Evolutionary conservation across 495 filamentous ascomycete genomes (phyloP).

Genomic region (Lasiosphaeriaceae sp.): DNA sequence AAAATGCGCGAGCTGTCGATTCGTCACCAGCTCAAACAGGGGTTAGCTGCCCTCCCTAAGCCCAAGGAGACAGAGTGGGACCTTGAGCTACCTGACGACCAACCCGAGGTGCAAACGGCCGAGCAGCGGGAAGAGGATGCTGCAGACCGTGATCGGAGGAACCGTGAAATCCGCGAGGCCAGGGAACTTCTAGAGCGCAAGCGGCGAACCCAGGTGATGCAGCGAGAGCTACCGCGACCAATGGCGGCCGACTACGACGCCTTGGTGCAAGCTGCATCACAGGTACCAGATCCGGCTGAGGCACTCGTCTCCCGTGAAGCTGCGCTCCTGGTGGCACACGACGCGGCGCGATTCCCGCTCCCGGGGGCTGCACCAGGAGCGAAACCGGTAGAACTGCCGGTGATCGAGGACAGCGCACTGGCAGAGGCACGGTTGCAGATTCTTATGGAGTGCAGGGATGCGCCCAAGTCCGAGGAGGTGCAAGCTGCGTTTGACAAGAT

Average conservation of each 20-base stretch:
- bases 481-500: conserved; percentile 63
- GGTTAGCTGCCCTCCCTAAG: conserved; percentile 80
- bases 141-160: conserved; percentile 72
- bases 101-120: conserved; percentile 52
- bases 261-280: conserved; percentile 57
- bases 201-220: conserved; percentile 84
- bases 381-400: conserved; percentile 55
- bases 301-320: conserved; percentile 68
- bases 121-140: conserved; percentile 74
- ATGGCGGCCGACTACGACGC: conserved; percentile 65
- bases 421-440: conserved; percentile 74
- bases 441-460: conserved; percentile 62
- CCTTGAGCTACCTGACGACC: conserved; percentile 84
- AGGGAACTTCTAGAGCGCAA: conserved; percentile 72
- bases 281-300: conserved; percentile 34
- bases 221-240: conserved; percentile 77
- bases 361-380: conserved; percentile 52
- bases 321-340: conserved; percentile 73
- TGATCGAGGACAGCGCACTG: conserved; percentile 66
- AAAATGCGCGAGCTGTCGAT: conserved; percentile 68
- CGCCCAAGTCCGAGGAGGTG: conserved; percentile 58
- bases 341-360: conserved; percentile 70
- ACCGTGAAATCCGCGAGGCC: conserved; percentile 63
- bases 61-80: conserved; percentile 91
- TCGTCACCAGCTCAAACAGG: conserved; percentile 64